Evolutionary conservation across 805 yeast species (phyloP), one percentile per base, ranked within the genome.

Genomic region (Metschnikowia lunata): DNA sequence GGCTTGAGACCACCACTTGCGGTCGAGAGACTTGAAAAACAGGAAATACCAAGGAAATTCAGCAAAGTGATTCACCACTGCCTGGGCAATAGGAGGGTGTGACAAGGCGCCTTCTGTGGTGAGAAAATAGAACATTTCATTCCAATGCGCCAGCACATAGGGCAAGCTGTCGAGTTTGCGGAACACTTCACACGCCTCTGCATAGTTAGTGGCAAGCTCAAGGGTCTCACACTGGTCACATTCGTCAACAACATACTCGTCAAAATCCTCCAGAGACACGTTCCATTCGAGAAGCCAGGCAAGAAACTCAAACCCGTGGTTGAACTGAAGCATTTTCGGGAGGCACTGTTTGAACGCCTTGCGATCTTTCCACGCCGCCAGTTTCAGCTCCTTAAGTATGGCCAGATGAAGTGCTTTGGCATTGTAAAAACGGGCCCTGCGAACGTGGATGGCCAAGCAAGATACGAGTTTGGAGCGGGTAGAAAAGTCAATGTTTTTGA

Each of bases 1-100:
- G 27, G 39, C 11, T 4, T 12, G 23, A 26, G 14, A 33, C 44
- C 44, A 36, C 44, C 36, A 35, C 31, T 14, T 29, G 8, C 44
- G 35, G 30, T 40, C 39, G 14, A 40, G 39, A n/a, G 39, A 34
- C 28, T 40, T 35, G 39, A 40, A 29, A 13, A 40, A 40, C 27
- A 27, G 39, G n/a, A 40, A 35, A 14, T 40, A 40, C 18, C 14
- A 23, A 6, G 44, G 39, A 14, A 18, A 35, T 6, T 30, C 15
- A 2, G 18, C 12, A 23, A 35, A 36, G 27, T 36, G 36, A 18
- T 31, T 34, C 15, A 36, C 14, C 31, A 40, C 26, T 8, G 28
- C 39, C 7, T 26, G 26, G n/a, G 44, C 44, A 26, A 39, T 28
- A 2, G 32, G 44, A n/a, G 35, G 39, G 31, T 29, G 36, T 8